Percentiles rank a stretch among this genome's conserved stretches.
These are phyloP conservation scores for Trichosanthes cucumerina DNA, from an alignment of 306 rosid species.

Conservation along the genomic window DNA sequence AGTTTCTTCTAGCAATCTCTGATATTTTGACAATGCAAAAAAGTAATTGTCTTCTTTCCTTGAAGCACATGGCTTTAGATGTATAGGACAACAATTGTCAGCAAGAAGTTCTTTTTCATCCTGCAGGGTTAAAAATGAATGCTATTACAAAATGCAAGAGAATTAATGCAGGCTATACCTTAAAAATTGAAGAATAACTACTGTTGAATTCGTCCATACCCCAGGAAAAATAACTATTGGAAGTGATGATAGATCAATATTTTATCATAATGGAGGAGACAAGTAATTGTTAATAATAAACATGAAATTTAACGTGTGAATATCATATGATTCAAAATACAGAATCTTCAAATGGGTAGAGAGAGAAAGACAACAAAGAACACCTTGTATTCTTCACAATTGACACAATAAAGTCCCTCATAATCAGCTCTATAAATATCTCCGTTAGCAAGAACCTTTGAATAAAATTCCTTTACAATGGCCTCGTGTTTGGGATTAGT, in stretches of 20 bases:
- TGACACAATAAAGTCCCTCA: conserved; percentile 91
- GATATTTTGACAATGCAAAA: conserved; percentile 80
- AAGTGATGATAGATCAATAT: background rate
- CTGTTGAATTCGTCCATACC: background rate
- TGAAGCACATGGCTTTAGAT: conserved; percentile 82
- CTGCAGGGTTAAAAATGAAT: conserved; percentile 26
- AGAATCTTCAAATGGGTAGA: background rate
- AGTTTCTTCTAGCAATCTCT: conserved; percentile 57
- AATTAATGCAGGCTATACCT: background rate
- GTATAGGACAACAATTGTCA: conserved; percentile 71
- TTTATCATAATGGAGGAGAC: background rate
- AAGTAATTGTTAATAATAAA: background rate
- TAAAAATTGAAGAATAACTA: background rate
- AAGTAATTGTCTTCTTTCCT: conserved; percentile 92
- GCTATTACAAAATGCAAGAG: background rate
- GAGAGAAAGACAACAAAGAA: conserved; percentile 1
- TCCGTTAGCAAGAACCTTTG: conserved; percentile 75
- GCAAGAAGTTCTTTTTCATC: conserved; percentile 88
- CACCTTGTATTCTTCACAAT: conserved; percentile 96
- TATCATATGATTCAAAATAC: background rate
- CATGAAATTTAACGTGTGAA: background rate
- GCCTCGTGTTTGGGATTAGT: conserved; percentile 83
- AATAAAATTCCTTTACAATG: conserved; percentile 86
- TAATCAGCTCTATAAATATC: conserved; percentile 92
- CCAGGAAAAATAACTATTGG: background rate